A percentile compares a stretch with the other conserved stretches of the same genome.
Conservation (phyloP, 2,329 filamentous ascomycete species). For the Didymella exigua region DNA sequence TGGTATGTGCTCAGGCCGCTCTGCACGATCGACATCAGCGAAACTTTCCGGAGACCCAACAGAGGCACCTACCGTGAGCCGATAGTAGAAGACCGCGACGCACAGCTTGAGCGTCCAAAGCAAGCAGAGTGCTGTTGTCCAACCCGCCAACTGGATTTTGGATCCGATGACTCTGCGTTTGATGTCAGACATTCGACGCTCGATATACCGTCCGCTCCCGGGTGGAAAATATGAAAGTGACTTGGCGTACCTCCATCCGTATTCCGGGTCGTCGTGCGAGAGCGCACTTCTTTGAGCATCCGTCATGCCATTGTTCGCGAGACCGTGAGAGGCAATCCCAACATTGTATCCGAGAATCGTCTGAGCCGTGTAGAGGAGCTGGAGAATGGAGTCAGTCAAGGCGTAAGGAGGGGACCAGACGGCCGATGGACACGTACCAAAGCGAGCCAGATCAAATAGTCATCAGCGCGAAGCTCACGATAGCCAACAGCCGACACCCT, state of each 20-base stretch:
- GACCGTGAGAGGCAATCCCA: slow-evolving; percentile 57
- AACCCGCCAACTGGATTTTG: slow-evolving; percentile 60
- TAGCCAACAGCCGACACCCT: slow-evolving; percentile 21
- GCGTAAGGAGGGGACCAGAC: too few species aligned
- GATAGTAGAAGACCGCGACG: slow-evolving; percentile 62
- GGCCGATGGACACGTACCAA: slow-evolving; percentile 7
- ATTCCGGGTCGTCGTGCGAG: slow-evolving; percentile 18
- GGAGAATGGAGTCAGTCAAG: not conserved
- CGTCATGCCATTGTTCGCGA: slow-evolving; percentile 59
- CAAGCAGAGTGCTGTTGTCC: slow-evolving; percentile 60
- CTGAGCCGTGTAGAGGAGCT: slow-evolving; percentile 60
- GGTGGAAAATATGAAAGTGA: not conserved
- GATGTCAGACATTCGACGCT: slow-evolving; percentile 37
- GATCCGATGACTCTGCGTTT: slow-evolving; percentile 55
- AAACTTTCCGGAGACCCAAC: not conserved
- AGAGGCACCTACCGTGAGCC: slow-evolving; percentile 47
- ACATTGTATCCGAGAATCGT: slow-evolving; percentile 58
- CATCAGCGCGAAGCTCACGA: slow-evolving; percentile 20
- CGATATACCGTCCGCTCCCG: not conserved
- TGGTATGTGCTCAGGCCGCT: slow-evolving; percentile 16
- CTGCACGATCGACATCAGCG: slow-evolving; percentile 2
- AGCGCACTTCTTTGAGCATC: slow-evolving; percentile 50
- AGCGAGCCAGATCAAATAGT: slow-evolving; percentile 29
- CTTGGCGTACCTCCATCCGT: slow-evolving; percentile 3
- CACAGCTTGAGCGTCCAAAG: slow-evolving; percentile 62